Evolutionary conservation across 164 flowering plant genomes (phyloP), one percentile per base, ranked within the genome.

Genomic region (Vitis rotundifolia): DNA sequence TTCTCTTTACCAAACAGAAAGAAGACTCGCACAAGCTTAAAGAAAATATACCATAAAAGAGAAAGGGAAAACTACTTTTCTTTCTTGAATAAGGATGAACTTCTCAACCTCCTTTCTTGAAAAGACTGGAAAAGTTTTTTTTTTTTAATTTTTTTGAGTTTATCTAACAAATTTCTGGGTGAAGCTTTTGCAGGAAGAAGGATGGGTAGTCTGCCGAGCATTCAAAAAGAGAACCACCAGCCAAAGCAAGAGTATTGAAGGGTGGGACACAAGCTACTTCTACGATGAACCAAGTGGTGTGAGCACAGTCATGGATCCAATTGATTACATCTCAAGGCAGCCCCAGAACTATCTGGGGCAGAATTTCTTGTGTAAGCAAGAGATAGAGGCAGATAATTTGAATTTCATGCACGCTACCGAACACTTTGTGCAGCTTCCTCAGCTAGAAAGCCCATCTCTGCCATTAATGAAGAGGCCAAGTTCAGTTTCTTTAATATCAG

Each of bases 191-290:
- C 87, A 93, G 98, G 98, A 93, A 82, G 98, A 93, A 83, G 98
- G 98, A 68, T 93, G 98, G 98, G 98, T 93, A 5, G 97, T 93
- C 5, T 93, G 98, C 68, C 81, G 97, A 68, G 97, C 97, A 62
- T 93, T 93, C 84, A 93, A 87, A 87, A 93, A 93, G 76, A 59
- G 88, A 75, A 59, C 85, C 50, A 88, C 48, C 56, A 71, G 79
- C 60, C 91, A 80, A 69, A 73, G 75, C 48, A 86, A 82, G 81
- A 73, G 16, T 76, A 73, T 61, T 7, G 86, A 83, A 77, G 78
- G 75, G 3, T 88, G 92, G 91, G 87, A 87, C 12, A 73, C 93
- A 60, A 73, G 74, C 68, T 90, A 83, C 67, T 90, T 84, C 70
- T 92, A 84, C 61, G 93, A 92, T 2, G 93, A 90, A 49, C 75